These are phyloP conservation scores for Podospora appendiculata DNA, from an alignment of 495 filamentous ascomycete genomes.

Conservation along the genomic window DNA sequence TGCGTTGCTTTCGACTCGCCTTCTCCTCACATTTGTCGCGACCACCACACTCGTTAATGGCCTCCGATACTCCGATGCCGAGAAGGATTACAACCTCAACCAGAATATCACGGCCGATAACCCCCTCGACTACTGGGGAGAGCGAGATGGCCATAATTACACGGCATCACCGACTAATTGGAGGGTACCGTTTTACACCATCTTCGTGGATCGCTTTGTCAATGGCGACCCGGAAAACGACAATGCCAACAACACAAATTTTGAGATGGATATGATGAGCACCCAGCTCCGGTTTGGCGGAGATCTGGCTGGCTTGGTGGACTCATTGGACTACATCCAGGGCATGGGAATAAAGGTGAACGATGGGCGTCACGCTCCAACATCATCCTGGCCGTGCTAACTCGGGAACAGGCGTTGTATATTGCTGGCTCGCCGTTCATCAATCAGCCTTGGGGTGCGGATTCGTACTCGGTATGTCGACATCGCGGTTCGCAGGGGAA, in stretches of 20 bases:
- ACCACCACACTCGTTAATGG: slow-evolving; percentile 23
- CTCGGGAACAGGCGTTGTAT: slow-evolving; percentile 49
- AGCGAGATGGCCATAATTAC: slow-evolving; percentile 47
- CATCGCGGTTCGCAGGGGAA: background rate
- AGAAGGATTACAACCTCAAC: slow-evolving; percentile 56
- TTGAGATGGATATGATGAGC: slow-evolving; percentile 59
- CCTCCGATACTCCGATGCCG: slow-evolving; percentile 48
- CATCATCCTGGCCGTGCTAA: slow-evolving; percentile 1
- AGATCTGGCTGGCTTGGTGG: slow-evolving; percentile 55
- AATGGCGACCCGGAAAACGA: slow-evolving; percentile 69
- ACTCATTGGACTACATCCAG: slow-evolving; percentile 65
- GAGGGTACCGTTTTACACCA: slow-evolving; percentile 65
- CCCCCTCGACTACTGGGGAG: slow-evolving; percentile 55
- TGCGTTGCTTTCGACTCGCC: slow-evolving; percentile 20
- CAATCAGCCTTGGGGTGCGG: slow-evolving; percentile 64
- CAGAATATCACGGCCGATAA: slow-evolving; percentile 48
- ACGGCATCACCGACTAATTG: slow-evolving; percentile 56
- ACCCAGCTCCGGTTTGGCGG: slow-evolving; percentile 72
- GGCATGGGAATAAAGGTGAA: slow-evolving; percentile 62
- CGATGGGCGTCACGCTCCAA: background rate
- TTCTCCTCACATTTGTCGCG: slow-evolving; percentile 19
- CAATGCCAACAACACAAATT: slow-evolving; percentile 59
- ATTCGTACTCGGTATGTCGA: slow-evolving; percentile 46
- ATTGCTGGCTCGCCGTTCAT: slow-evolving; percentile 62
- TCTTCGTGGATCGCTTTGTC: slow-evolving; percentile 64